Base-by-base conservation (phyloP, 2,329 filamentous ascomycete genomes). In the Penicillium decumbens region DNA sequence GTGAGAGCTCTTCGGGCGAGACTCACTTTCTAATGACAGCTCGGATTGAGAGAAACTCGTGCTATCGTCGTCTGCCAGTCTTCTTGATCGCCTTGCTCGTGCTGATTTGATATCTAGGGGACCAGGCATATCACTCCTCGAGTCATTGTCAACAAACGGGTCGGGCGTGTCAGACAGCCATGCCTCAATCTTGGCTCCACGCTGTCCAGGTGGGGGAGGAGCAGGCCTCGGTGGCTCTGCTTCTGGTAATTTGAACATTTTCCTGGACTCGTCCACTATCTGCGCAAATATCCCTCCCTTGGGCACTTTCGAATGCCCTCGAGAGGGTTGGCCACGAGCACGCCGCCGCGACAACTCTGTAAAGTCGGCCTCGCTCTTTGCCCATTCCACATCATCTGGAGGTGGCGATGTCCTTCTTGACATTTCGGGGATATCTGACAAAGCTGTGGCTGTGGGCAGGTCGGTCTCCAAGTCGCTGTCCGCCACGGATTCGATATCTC, bases 161-260 rank as follows among this genome's bases (percentile, higher is more conserved):
- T 82, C 79, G 7, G 77, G 72, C 2, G 79, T 81, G 45, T 71
- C 72, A 2, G 76, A 76, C 5, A 85, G 74, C 82, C 82, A 85
- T 42, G 80, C 79, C 65, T 84, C 79, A 24, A 85, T 77, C 41
- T 80, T 80, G 45, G 75, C 74, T 12, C 76, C 70, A 40, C 75
- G 75, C 18, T 60, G 60, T 13, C 59, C 60, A 8, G 56, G 53
- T n/a, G 64, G 63, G 9, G 72, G 68, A n/a, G 72, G 72, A 29
- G 71, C 67, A 20, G 72, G 72, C 42, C 66, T 64, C 1, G 72
- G 66, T 10, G 64, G 59, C 25, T 69, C 58, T 13, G 63, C 54
- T 43, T 72, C 71, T 4, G 69, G 66, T 47, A 70, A 70, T n/a
- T 65, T 62, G 52, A 77, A 74, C 54, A 74, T 70, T 50, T 73